Evolutionary conservation across 208 protist genomes (phyloP).

Genomic region (Acanthamoeba castellanii): DNA sequence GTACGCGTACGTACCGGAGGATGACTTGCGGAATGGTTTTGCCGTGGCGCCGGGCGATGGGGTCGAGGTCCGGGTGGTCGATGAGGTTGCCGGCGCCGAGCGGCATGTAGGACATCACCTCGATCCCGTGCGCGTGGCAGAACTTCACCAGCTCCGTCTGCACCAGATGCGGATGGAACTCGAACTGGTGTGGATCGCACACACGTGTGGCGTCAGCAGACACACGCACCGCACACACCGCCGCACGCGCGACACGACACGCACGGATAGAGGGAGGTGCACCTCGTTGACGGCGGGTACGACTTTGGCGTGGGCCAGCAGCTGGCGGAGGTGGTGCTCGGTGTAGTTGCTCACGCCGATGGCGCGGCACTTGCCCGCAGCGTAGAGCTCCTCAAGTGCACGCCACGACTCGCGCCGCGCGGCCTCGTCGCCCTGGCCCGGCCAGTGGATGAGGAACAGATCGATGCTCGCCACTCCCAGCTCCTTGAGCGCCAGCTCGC

Average conservation of each 20-base stretch:
- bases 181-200: neutral
- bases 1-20: too few relatives aligned
- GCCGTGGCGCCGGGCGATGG: constrained; percentile 11
- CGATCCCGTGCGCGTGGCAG: constrained; percentile 24
- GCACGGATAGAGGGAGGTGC: neutral
- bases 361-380: neutral
- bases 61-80: neutral
- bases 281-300: constrained; percentile 64
- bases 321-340: neutral
- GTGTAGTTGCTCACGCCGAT: constrained; percentile 72
- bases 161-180: constrained; percentile 23
- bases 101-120: constrained; percentile 55
- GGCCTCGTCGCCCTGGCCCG: neutral
- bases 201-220: neutral
- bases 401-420: constrained; percentile 22
- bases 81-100: constrained; percentile 8
- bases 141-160: constrained; percentile 35
- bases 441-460: constrained; percentile 60
- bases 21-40: constrained; percentile 29
- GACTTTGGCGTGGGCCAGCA: constrained; percentile 56
- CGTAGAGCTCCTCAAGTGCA: constrained; percentile 54
- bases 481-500: constrained; percentile 11
- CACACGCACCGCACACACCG: too few relatives aligned
- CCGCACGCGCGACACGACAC: neutral
- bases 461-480: constrained; percentile 25